Percentiles rank a stretch among this genome's conserved stretches.
Evolutionary conservation across 306 rosid species (phyloP).

Genomic region (Delonix regia): DNA sequence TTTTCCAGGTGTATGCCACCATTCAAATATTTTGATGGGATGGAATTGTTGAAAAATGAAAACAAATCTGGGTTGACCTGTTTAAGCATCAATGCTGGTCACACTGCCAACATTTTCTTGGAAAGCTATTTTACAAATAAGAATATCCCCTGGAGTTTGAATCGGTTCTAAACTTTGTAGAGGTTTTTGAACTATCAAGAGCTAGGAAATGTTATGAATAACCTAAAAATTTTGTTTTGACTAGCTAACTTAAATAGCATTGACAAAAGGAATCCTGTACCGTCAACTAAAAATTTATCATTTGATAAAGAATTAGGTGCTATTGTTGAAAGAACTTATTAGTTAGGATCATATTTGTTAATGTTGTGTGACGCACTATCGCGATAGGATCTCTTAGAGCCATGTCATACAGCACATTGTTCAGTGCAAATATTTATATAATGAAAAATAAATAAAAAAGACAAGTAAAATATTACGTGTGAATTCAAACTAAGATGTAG

Average conservation of each 20-base stretch:
- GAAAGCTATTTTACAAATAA: neutral
- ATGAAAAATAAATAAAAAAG: no score
- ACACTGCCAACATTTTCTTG: neutral
- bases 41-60: neutral
- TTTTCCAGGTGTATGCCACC: neutral
- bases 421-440: no score
- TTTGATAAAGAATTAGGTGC: neutral
- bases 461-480: no score
- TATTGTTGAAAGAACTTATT: neutral
- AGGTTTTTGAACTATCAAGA: neutral
- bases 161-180: neutral
- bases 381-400: no score
- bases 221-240: neutral
- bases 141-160: neutral
- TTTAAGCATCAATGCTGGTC: neutral
- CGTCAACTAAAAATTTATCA: neutral
- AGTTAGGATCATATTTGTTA: no score
- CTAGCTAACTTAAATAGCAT: neutral
- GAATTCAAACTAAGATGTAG: no score
- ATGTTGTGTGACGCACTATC: no score
- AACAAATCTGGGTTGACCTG: neutral
- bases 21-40: neutral
- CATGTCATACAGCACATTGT: no score
- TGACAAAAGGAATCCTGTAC: neutral
- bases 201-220: neutral